Evolutionary conservation across 208 protist species (phyloP), one percentile per base, ranked within the genome.

Genomic region (Lotmaria passim): DNA sequence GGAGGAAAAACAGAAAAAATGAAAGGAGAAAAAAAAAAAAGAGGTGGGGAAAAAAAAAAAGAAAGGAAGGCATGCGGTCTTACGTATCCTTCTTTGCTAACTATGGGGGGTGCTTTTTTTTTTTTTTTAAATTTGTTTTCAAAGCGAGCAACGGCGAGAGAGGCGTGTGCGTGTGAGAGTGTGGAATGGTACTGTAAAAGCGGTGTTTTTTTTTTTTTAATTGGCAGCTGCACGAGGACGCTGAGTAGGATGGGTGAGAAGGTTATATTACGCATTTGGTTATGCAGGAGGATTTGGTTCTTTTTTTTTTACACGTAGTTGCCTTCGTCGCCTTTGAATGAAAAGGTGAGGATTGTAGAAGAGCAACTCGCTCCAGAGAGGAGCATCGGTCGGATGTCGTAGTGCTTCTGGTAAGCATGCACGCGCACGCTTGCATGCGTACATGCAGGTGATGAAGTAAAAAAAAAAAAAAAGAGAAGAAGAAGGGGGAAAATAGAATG

Each of bases 71-170:
- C 3, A 46, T 6, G 10, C 5, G 5, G 5, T 46, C 3, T 17
- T 46, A 3, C 10, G 41, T n/a, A 3, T 70, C 51, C 12, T 60
- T 59, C n/a, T n/a, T n/a, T n/a, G n/a, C n/a, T n/a, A n/a, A n/a
- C n/a, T n/a, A n/a, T n/a, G n/a, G n/a, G n/a, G n/a, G n/a, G n/a
- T n/a, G n/a, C n/a, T 50, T 21, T 15, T 61, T 44, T 59, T 60
- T 31, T 67, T 53, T 44, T 43, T 73, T 53, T 50, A 48, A 21
- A 19, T 46, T 6, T 19, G 11, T 46, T 46, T 46, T 46, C 7
- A 21, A 21, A 6, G 14, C 7, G 41, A 46, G n/a, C 41, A 19
- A 46, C 41, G 11, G 41, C 7, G 36, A 26, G 6, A 7, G 6
- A 17, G 6, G 26, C 14, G 41, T 28, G 57, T 51, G 26, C 12